A percentile compares a stretch with the other conserved stretches of the same genome.
Conservation (phyloP, 202 grass and related monocot genomes). For the Schoenoplectus triqueter region DNA sequence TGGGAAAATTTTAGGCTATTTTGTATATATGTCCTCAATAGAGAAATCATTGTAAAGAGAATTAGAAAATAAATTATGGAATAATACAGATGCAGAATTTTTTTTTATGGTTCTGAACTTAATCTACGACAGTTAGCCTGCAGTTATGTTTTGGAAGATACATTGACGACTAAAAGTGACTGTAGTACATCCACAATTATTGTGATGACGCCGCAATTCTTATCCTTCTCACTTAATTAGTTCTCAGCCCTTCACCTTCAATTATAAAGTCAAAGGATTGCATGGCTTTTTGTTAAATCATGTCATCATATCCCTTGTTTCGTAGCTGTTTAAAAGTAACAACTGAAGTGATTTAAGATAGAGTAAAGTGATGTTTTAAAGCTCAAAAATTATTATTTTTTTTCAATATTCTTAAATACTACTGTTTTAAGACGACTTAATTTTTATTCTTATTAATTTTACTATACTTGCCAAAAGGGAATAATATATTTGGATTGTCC, state of each 20-base stretch:
- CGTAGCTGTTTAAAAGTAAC: too few species aligned
- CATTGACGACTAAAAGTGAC: background rate
- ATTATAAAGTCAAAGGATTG: background rate
- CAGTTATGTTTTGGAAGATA: background rate
- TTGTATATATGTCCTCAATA: slow-evolving; percentile 21
- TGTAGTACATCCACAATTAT: background rate
- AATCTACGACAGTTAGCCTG: background rate
- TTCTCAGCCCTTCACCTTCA: slow-evolving; percentile 8
- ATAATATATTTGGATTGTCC: background rate
- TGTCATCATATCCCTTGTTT: background rate
- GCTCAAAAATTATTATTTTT: too few species aligned
- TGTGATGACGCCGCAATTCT: background rate
- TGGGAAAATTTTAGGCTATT: slow-evolving; percentile 25
- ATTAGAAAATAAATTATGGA: background rate
- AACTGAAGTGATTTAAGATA: too few species aligned
- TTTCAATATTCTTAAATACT: too few species aligned
- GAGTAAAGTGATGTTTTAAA: too few species aligned
- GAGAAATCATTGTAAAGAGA: slow-evolving; percentile 8
- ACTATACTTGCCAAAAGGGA: too few species aligned
- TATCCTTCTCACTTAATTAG: background rate
- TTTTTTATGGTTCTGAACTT: background rate
- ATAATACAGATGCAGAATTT: slow-evolving; percentile 13
- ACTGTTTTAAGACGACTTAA: too few species aligned
- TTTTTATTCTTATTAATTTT: too few species aligned
- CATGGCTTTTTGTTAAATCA: background rate